phyloP scores from a whole-genome alignment of 768 basidiomycete species.

The Boletus tomentosulus region DNA sequence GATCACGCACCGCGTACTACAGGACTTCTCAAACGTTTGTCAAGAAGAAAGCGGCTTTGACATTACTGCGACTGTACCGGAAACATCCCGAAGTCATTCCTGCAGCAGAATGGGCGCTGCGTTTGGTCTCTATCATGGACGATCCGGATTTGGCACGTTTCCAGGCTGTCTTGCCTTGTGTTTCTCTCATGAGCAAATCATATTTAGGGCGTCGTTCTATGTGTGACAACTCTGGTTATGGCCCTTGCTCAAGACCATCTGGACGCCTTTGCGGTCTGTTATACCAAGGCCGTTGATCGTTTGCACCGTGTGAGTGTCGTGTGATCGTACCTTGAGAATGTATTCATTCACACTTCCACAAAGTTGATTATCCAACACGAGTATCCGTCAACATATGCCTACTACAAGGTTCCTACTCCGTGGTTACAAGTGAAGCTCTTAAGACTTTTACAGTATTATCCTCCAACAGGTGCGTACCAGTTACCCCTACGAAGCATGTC shows the following conservation, averaged over 20 bases:
- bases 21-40: slow-evolving; percentile 95
- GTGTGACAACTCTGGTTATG: slow-evolving; percentile 90
- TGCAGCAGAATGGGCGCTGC: slow-evolving; percentile 90
- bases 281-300: slow-evolving; percentile 91
- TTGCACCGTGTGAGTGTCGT: slow-evolving; percentile 60
- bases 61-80: slow-evolving; percentile 86
- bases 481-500: slow-evolving; percentile 1
- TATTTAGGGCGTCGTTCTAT: slow-evolving; percentile 84
- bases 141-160: slow-evolving; percentile 72
- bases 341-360: slow-evolving; percentile 29
- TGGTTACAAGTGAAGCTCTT: slow-evolving; percentile 98
- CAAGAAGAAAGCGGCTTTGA: slow-evolving; percentile 97
- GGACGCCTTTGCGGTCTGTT: slow-evolving; percentile 87
- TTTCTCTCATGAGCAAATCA: slow-evolving; percentile 1
- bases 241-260: slow-evolving; percentile 92
- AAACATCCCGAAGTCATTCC: slow-evolving; percentile 95
- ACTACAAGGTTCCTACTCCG: slow-evolving; percentile 96
- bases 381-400: slow-evolving; percentile 84
- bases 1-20: slow-evolving; percentile 6
- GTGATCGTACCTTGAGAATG: background rate
- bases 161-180: background rate
- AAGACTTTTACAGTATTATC: slow-evolving; percentile 90
- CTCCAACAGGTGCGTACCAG: slow-evolving; percentile 72
- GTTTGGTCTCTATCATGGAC: slow-evolving; percentile 95
- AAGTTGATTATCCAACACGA: slow-evolving; percentile 87